Evolutionary conservation across 75 land plant species (phyloP).

Genomic region (Cryptomeria japonica): DNA sequence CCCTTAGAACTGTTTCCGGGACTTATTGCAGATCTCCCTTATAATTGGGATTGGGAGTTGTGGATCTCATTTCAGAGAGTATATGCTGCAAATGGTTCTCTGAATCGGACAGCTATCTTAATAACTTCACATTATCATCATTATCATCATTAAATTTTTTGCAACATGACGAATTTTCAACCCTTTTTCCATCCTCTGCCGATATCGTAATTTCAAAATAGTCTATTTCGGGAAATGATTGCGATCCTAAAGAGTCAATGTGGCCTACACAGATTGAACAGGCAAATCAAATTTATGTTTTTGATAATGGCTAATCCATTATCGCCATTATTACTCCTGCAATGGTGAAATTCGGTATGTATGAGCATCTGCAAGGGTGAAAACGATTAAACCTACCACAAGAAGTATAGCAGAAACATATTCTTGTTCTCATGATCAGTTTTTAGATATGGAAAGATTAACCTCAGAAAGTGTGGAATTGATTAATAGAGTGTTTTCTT

Average conservation of each 20-base stretch:
- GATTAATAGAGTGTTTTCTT: no score
- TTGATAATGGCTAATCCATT: conserved; percentile 6
- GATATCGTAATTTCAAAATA: conserved; percentile 74
- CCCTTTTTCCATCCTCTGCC: conserved; percentile 10
- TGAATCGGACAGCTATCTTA: conserved; percentile 13
- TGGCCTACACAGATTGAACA: conserved; percentile 27
- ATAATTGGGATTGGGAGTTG: neutral
- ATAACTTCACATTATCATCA: conserved; percentile 36
- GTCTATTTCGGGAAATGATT: conserved; percentile 69
- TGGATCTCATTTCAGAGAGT: conserved; percentile 4
- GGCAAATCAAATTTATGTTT: neutral
- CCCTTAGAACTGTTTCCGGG: neutral
- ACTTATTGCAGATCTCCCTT: conserved; percentile 2
- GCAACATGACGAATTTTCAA: conserved; percentile 10
- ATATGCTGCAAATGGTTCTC: conserved; percentile 3
- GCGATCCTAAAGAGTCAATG: conserved; percentile 79
- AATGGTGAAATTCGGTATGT: no score
- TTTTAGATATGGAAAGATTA: no score
- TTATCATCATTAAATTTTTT: conserved; percentile 36
- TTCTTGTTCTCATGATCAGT: no score
- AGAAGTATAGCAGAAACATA: no score
- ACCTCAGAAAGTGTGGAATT: no score
- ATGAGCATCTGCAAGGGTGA: no score
- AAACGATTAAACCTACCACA: no score
- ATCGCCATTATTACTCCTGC: no score